Evolutionary conservation across 192 early-diverging fungal genomes (phyloP).

Genomic region (Coemansia sp.): DNA sequence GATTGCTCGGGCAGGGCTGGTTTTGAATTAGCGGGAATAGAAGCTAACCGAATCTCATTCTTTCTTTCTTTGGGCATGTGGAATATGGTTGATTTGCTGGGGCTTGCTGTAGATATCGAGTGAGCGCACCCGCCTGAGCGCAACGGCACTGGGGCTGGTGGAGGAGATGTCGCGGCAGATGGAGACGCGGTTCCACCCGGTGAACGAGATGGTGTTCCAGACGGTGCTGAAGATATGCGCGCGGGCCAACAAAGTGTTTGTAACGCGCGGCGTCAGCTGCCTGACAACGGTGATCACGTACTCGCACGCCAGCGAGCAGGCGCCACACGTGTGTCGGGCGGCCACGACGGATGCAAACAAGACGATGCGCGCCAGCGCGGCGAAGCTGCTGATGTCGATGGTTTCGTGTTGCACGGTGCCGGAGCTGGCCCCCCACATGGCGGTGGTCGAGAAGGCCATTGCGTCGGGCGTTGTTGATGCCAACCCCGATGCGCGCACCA

Average conservation of each 20-base stretch:
- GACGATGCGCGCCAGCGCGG: slow-evolving; percentile 59
- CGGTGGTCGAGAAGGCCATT: slow-evolving; percentile 42
- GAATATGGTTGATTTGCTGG: neutral
- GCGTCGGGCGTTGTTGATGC: slow-evolving; percentile 44
- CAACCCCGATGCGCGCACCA: slow-evolving; percentile 50
- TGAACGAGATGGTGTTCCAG: slow-evolving; percentile 64
- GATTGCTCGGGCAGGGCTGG: neutral
- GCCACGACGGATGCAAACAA: slow-evolving; percentile 62
- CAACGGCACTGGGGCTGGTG: slow-evolving; percentile 64
- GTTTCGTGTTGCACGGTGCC: slow-evolving; percentile 56
- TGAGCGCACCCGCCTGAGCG: slow-evolving; percentile 76
- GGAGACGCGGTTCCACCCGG: slow-evolving; percentile 61
- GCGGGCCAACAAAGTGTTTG: slow-evolving; percentile 77
- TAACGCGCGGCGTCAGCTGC: slow-evolving; percentile 62
- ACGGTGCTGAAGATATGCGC: slow-evolving; percentile 65
- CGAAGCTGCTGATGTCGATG: slow-evolving; percentile 61
- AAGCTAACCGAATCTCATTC: too few relatives aligned
- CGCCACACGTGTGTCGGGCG: slow-evolving; percentile 59
- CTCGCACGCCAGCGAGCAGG: slow-evolving; percentile 55
- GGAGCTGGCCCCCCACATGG: slow-evolving; percentile 44
- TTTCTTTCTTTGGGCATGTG: too few relatives aligned
- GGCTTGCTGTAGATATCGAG: slow-evolving; percentile 58
- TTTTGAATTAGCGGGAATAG: neutral
- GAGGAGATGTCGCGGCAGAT: slow-evolving; percentile 64
- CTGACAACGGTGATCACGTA: slow-evolving; percentile 65